Conservation (phyloP, 768 basidiomycete species). For the Trichaptum fuscoviolaceum region DNA sequence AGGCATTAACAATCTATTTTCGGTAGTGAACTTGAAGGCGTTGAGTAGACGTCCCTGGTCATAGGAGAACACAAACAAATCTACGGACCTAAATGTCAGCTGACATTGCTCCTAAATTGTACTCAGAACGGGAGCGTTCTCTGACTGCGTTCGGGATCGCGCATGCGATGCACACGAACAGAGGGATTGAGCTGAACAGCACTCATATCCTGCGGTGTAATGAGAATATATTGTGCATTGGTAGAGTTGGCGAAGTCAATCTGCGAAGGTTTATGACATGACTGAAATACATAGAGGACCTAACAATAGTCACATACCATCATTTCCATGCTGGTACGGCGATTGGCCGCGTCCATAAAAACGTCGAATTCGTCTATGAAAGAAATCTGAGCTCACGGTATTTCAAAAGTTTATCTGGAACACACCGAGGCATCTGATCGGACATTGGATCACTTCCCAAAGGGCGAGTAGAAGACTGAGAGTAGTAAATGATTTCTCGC, state of each 20-base stretch:
- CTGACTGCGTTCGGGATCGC: conserved; percentile 71
- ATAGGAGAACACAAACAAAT: no score
- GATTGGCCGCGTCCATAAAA: conserved; percentile 93
- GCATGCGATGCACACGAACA: conserved; percentile 74
- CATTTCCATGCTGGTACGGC: conserved; percentile 92
- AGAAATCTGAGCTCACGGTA: no score
- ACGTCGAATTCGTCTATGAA: conserved; percentile 91
- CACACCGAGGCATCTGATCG: conserved; percentile 84
- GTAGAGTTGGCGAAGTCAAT: conserved; percentile 86
- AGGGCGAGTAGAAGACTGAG: conserved; percentile 90
- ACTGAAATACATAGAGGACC: not conserved
- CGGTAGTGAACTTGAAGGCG: no score
- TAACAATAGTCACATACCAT: conserved; percentile 48
- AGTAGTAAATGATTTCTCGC: conserved; percentile 96
- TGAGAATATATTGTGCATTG: conserved; percentile 88
- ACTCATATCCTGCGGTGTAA: conserved; percentile 93
- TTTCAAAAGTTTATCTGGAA: no score
- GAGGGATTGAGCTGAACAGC: conserved; percentile 58
- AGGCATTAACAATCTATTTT: no score
- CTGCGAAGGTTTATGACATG: conserved; percentile 30
- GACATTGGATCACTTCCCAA: conserved; percentile 95
- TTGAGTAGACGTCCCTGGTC: no score
- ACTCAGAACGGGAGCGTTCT: conserved; percentile 32
- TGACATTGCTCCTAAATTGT: no score
- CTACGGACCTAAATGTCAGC: no score